phyloP scores from a whole-genome alignment of 139 green algal species.

The Nannochloris sp. region DNA sequence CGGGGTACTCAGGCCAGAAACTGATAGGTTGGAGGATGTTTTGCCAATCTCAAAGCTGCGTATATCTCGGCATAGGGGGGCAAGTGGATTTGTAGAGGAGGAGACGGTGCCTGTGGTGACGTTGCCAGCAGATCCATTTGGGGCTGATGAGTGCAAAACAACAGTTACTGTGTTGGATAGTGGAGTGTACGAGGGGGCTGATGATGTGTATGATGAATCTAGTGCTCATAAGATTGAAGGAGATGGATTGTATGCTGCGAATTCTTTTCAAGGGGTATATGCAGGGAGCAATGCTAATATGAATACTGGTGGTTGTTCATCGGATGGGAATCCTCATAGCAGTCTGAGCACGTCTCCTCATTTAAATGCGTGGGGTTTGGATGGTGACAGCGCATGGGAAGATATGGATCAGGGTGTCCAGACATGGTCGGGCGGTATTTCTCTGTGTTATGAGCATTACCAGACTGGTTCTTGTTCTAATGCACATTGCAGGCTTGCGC shows the following conservation, averaged over 20 bases:
- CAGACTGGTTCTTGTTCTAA: conserved; percentile 33
- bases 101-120: not conserved
- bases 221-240: no score
- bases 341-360: no score
- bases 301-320: no score
- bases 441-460: conserved; percentile 45
- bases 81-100: not conserved
- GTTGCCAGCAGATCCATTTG: conserved; percentile 12
- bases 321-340: no score
- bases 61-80: conserved; percentile 1
- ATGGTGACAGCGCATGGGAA: not conserved
- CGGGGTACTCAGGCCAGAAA: conserved; percentile 1
- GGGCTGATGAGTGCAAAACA: not conserved
- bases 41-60: conserved; percentile 26
- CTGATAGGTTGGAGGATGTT: conserved; percentile 11
- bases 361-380: not conserved
- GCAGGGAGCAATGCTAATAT: no score
- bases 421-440: not conserved
- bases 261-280: no score
- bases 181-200: not conserved
- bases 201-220: no score
- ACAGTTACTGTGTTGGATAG: not conserved
- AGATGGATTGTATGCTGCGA: no score
- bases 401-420: not conserved
- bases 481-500: conserved; percentile 42